Conservation (phyloP, 1,284 basidiomycete genomes). For the Gomphus sp. region DNA sequence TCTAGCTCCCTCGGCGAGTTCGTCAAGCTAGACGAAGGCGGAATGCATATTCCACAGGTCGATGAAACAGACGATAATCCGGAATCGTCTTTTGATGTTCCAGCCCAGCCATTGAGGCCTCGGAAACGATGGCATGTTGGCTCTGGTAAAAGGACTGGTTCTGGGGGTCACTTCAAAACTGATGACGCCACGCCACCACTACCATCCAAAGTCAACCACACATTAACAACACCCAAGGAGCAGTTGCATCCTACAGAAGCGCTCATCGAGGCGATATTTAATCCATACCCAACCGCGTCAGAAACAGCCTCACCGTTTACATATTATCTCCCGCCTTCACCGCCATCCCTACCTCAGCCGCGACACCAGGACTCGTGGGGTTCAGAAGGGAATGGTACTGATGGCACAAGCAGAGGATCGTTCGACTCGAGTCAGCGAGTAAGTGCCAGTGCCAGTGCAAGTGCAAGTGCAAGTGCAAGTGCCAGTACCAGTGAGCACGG, state of each 20-base stretch:
- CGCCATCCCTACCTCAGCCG: not conserved
- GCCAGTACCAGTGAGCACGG: not conserved
- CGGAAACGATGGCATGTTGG: conserved; percentile 2
- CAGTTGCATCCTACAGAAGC: conserved; percentile 49
- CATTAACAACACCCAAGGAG: conserved; percentile 24
- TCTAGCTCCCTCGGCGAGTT: conserved; percentile 8
- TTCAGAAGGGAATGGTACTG: not conserved
- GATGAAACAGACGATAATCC: conserved; percentile 6
- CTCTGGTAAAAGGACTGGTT: not conserved
- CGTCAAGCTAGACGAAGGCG: not conserved
- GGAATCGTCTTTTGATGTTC: not conserved
- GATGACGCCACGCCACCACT: conserved; percentile 6
- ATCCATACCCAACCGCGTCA: conserved; percentile 40
- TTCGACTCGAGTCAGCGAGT: conserved; percentile 8
- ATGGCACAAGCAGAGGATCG: conserved; percentile 1
- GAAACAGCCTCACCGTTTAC: conserved; percentile 51
- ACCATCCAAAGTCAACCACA: conserved; percentile 23
- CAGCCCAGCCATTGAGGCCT: not conserved
- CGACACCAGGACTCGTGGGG: not conserved
- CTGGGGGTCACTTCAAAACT: not conserved
- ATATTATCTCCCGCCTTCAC: conserved; percentile 26
- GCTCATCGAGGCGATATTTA: conserved; percentile 70
- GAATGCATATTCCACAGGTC: conserved; percentile 2
- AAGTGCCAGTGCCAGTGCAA: not conserved
- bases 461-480: not conserved